Evolutionary conservation across 169 alveolate genomes (phyloP).

Genomic region (Eimeria necatrix): DNA sequence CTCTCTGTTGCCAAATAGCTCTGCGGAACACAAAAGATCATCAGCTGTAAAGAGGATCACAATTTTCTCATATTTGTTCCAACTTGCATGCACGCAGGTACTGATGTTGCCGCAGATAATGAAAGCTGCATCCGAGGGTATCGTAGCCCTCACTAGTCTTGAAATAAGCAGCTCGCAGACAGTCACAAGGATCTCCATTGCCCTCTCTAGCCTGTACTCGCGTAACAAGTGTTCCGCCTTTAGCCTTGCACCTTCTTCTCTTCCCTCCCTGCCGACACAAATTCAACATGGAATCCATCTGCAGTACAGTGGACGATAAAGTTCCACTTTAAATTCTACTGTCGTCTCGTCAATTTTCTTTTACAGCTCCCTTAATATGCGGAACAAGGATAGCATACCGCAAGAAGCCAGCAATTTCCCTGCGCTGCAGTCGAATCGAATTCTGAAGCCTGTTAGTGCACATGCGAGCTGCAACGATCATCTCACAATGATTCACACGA

Average conservation of each 20-base stretch:
- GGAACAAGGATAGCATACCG: conserved; percentile 33
- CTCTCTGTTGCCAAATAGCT: conserved; percentile 61
- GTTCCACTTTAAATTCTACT: no score
- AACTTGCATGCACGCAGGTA: background rate
- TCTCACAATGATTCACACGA: background rate
- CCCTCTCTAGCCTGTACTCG: conserved; percentile 80
- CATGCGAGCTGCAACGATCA: conserved; percentile 74
- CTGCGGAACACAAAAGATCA: conserved; percentile 23
- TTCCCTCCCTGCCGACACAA: conserved; percentile 57
- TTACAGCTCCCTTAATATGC: background rate
- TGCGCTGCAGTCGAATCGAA: conserved; percentile 58
- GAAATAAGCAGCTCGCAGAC: conserved; percentile 81
- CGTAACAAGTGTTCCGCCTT: conserved; percentile 81
- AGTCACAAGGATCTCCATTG: conserved; percentile 81
- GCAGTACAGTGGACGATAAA: background rate
- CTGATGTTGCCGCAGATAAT: no score
- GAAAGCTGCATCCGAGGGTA: no score
- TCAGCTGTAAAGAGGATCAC: background rate
- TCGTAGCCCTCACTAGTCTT: conserved; percentile 46
- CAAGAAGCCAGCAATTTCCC: conserved; percentile 68
- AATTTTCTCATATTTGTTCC: no score
- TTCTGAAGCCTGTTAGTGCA: conserved; percentile 67
- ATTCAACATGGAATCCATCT: no score
- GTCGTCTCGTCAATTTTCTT: background rate
- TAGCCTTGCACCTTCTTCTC: conserved; percentile 81